These are phyloP conservation scores for Plasmodium gonderi DNA, from an alignment of 169 alveolate species.

Conservation along the genomic window DNA sequence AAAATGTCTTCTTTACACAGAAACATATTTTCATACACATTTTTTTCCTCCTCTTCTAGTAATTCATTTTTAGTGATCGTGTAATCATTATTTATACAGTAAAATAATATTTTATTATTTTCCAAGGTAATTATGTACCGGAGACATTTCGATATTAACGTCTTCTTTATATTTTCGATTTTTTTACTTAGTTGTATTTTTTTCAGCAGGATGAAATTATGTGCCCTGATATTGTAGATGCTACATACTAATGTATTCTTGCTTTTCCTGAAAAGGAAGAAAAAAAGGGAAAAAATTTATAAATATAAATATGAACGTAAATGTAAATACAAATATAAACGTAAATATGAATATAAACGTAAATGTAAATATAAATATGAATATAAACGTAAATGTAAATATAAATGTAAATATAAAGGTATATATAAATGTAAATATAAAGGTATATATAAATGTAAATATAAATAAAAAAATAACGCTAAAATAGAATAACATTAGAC, in stretches of 20 bases:
- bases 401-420: no score
- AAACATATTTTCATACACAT: slow-evolving; percentile 20
- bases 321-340: background rate
- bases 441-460: no score
- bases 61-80: slow-evolving; percentile 32
- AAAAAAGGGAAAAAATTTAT: background rate
- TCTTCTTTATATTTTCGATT: slow-evolving; percentile 34
- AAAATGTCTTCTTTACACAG: slow-evolving; percentile 35
- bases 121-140: slow-evolving; percentile 51
- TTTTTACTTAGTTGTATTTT: slow-evolving; percentile 39
- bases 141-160: slow-evolving; percentile 36
- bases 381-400: no score
- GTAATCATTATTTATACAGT: slow-evolving; percentile 33
- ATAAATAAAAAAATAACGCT: no score
- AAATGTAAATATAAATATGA: no score
- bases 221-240: slow-evolving; percentile 27
- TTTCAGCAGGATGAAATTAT: slow-evolving; percentile 25
- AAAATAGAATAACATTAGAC: no score
- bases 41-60: slow-evolving; percentile 16
- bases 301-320: background rate
- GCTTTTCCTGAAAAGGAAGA: slow-evolving; percentile 15
- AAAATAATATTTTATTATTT: slow-evolving; percentile 54
- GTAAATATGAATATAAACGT: background rate
- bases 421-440: no score
- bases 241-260: slow-evolving; percentile 42